Base-by-base conservation (phyloP, 1,139 yeast genomes). In the Saccharomycopsis phalli region DNA sequence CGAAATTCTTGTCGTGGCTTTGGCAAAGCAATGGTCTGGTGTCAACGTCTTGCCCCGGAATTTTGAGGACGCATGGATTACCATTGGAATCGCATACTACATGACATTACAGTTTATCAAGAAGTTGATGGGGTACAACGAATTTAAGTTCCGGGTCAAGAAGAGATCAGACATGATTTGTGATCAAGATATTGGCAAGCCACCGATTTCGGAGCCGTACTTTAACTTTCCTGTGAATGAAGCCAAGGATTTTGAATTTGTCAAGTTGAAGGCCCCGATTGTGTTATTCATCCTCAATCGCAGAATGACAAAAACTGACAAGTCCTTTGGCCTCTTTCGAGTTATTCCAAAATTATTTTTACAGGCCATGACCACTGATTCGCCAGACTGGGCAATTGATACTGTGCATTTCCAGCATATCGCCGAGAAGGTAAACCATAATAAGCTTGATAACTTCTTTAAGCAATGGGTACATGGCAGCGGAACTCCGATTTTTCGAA, bases 341-440 rank as follows among this genome's bases (percentile, higher is more conserved):
- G 97, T 87, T 0, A 70, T 93, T 31, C 96, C 98, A 0, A 91
- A 88, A 53, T 65, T 93, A 19, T 86, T 91, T 52, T 63, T 93
- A 31, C 97, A 91, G 56, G 94, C 95, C 0, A 86, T 93, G 93
- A 83, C 95, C 3, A 95, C 95, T 14, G 98, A 91, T 52, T 62
- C 88, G 39, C 74, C 74, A 20, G 82, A 83, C 53, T 84, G 93
- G n/a, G 70, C 76, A 32, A 59, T 91, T 22, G 76, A 94, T 4
- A 79, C 96, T 0, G 68, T 71, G 8, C 96, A 91, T 61, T 88
- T 93, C 53, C 94, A 84, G 51, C 80, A 82, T 51, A 80, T 87
- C 11, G 88, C 97, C 60, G 99, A 93, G 56, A 82, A 88, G 51
- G 97, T 91, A 4, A 86, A 91, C 45, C 83, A 93, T 50, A 84